phyloP scores from a whole-genome alignment of 192 early-diverging fungal genomes.

The Globomyces pollinis-pini region DNA sequence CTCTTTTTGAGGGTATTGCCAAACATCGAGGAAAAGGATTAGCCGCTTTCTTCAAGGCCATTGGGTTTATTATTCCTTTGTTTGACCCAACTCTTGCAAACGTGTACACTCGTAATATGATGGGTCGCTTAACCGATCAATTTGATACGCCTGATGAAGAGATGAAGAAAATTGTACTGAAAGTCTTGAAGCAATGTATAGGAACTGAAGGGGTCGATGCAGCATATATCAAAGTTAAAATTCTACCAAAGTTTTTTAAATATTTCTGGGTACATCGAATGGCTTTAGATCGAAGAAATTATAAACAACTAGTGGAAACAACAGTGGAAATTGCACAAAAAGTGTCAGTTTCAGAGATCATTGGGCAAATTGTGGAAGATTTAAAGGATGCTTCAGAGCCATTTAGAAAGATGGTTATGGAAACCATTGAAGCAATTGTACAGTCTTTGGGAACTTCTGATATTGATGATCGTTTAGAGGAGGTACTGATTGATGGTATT shows the following conservation, averaged over 20 bases:
- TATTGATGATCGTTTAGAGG: slow-evolving; percentile 84
- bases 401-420: slow-evolving; percentile 97
- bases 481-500: slow-evolving; percentile 93
- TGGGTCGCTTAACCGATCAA: slow-evolving; percentile 86
- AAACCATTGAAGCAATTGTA: slow-evolving; percentile 81
- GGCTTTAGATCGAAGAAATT: slow-evolving; percentile 91
- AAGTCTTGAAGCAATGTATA: slow-evolving; percentile 94
- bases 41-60: slow-evolving; percentile 97
- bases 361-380: slow-evolving; percentile 77
- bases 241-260: slow-evolving; percentile 91
- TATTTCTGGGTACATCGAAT: slow-evolving; percentile 97
- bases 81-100: slow-evolving; percentile 95
- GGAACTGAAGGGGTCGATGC: slow-evolving; percentile 86
- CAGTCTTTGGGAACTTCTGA: slow-evolving; percentile 76
- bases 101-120: slow-evolving; percentile 88
- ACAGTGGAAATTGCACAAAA: slow-evolving; percentile 91
- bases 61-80: slow-evolving; percentile 95
- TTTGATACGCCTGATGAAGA: slow-evolving; percentile 97
- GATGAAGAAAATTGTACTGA: slow-evolving; percentile 98
- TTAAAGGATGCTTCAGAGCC: slow-evolving; percentile 93
- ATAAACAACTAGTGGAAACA: slow-evolving; percentile 88
- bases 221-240: slow-evolving; percentile 78
- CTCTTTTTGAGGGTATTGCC: slow-evolving; percentile 87
- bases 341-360: slow-evolving; percentile 87
- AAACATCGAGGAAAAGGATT: slow-evolving; percentile 93